phyloP scores from a whole-genome alignment of 148 eudicot species.

The Chenopodium quinoa region DNA sequence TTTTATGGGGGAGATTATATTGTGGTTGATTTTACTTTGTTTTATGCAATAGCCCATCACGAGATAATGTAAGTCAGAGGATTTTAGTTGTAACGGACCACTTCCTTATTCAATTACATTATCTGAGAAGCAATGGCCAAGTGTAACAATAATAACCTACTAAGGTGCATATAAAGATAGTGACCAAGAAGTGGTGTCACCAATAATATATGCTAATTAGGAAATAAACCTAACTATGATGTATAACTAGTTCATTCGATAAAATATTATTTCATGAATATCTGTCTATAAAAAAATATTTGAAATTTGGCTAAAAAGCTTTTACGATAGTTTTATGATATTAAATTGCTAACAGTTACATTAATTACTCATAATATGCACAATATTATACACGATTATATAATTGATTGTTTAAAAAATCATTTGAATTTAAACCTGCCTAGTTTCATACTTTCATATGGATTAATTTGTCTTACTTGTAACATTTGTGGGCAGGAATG shows the following conservation, averaged over 20 bases:
- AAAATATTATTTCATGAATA: no score
- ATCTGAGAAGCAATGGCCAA: neutral
- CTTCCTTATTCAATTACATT: neutral
- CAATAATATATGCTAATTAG: no score
- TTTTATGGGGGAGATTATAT: neutral
- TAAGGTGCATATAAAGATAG: no score
- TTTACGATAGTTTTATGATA: no score
- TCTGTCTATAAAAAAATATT: no score
- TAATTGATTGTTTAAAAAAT: neutral
- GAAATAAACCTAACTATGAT: no score
- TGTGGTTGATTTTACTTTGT: neutral
- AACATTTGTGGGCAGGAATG: constrained; percentile 54
- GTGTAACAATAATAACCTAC: neutral
- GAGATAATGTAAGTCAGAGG: neutral
- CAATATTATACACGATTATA: neutral
- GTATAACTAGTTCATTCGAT: neutral
- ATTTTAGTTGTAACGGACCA: neutral
- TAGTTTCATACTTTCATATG: no score
- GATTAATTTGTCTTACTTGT: no score
- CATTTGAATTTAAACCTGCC: no score
- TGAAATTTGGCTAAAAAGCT: neutral
- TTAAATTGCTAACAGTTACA: no score
- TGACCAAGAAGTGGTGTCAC: no score
- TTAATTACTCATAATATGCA: neutral
- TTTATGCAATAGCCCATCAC: neutral